Evolutionary conservation across 805 yeast genomes (phyloP).

Genomic region (Hanseniaspora singularis): DNA sequence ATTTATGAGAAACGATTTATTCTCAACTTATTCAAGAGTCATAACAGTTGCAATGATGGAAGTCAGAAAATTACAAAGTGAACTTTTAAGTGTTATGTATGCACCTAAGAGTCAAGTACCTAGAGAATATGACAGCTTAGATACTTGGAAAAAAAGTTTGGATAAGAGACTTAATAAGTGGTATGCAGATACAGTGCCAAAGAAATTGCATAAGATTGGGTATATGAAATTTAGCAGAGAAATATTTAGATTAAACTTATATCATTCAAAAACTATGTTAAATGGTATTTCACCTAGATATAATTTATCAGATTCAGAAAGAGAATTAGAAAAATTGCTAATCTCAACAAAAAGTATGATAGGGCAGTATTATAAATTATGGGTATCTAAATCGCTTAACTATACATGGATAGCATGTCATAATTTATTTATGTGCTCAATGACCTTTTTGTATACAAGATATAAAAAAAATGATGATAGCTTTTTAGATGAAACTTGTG

Average conservation of each 20-base stretch:
- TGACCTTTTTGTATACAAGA: constrained; percentile 65
- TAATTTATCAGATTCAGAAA: constrained; percentile 36
- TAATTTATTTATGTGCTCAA: constrained; percentile 78
- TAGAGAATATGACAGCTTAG: constrained; percentile 39
- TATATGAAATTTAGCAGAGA: constrained; percentile 63
- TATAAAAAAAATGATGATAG: constrained; percentile 41
- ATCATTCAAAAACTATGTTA: constrained; percentile 58
- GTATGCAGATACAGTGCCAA: constrained; percentile 44
- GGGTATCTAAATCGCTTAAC: constrained; percentile 48
- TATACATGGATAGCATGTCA: constrained; percentile 92
- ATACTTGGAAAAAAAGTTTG: constrained; percentile 53
- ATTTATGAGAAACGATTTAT: background rate
- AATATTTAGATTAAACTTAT: constrained; percentile 62
- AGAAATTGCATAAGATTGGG: constrained; percentile 40
- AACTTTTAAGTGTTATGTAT: constrained; percentile 58
- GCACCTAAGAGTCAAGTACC: constrained; percentile 60
- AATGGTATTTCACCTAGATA: constrained; percentile 71
- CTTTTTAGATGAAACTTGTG: constrained; percentile 39
- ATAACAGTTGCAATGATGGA: constrained; percentile 57
- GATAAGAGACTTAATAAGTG: constrained; percentile 46
- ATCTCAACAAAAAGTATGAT: constrained; percentile 59
- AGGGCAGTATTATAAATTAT: constrained; percentile 46
- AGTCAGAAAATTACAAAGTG: constrained; percentile 64
- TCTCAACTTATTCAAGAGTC: constrained; percentile 26
- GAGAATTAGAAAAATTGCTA: constrained; percentile 45